phyloP scores from a whole-genome alignment of 495 filamentous ascomycete genomes.

The Annulohypoxylon stygium region DNA sequence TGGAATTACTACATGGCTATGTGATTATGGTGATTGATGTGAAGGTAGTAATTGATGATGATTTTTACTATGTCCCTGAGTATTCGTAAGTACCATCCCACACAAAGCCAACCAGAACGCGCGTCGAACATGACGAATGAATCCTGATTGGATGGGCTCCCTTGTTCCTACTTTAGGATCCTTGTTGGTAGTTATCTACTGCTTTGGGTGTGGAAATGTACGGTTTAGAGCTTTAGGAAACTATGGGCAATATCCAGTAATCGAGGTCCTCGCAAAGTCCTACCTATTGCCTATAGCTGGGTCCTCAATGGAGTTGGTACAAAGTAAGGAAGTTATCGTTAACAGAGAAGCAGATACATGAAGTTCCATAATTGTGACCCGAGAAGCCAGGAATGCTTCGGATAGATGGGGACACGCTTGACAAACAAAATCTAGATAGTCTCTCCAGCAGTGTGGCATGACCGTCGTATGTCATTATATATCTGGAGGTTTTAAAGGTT shows the following conservation, averaged over 20 bases:
- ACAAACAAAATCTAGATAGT: conserved; percentile 5
- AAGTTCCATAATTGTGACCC: not conserved
- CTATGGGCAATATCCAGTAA: too few species aligned
- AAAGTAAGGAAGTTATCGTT: not conserved
- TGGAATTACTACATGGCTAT: not conserved
- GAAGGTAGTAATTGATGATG: not conserved
- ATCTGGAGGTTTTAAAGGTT: conserved; percentile 16
- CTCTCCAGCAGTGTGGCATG: conserved; percentile 5
- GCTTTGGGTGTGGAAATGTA: not conserved
- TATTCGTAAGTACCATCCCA: not conserved
- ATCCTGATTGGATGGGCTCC: not conserved
- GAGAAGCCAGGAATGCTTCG: not conserved
- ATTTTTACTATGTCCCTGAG: not conserved
- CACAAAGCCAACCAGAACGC: not conserved
- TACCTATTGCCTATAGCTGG: not conserved
- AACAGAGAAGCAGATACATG: not conserved
- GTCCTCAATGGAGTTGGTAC: not conserved
- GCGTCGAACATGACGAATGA: not conserved
- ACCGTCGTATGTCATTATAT: conserved; percentile 10
- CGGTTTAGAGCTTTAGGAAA: too few species aligned
- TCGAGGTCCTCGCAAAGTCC: too few species aligned
- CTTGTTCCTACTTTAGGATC: not conserved
- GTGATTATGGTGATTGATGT: conserved; percentile 7
- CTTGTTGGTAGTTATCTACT: not conserved
- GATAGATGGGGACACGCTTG: not conserved